phyloP scores from a whole-genome alignment of 768 basidiomycete species.

The Naganishia antarctica region DNA sequence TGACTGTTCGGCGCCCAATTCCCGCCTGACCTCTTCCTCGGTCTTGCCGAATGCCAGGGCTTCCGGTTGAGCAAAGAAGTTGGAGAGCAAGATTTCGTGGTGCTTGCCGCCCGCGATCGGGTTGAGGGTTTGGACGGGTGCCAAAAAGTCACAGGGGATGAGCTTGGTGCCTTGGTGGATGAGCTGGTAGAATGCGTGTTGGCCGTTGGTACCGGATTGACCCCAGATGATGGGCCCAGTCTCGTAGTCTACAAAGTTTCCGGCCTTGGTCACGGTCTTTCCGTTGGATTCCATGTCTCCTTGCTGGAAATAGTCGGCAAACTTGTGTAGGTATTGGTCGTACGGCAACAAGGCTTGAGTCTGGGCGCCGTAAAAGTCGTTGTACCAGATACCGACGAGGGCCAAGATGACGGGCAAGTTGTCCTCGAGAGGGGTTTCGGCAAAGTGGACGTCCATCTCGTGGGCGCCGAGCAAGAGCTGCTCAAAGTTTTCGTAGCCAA shows the following conservation, averaged over 20 bases:
- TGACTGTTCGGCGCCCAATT: slow-evolving; percentile 54
- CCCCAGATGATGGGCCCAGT: slow-evolving; percentile 99
- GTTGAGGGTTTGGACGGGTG: slow-evolving; percentile 55
- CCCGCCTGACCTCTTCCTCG: slow-evolving; percentile 72
- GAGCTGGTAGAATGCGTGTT: slow-evolving; percentile 99
- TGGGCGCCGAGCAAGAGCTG: slow-evolving; percentile 84
- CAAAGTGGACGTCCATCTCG: slow-evolving; percentile 97
- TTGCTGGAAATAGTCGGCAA: slow-evolving; percentile 99
- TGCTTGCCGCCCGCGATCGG: slow-evolving; percentile 79
- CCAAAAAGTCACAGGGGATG: slow-evolving; percentile 49
- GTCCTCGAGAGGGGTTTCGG: slow-evolving; percentile 73
- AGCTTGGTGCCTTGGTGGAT: slow-evolving; percentile 52
- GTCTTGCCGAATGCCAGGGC: slow-evolving; percentile 97
- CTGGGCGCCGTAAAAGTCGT: slow-evolving; percentile 95
- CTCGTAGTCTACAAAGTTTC: slow-evolving; percentile 87
- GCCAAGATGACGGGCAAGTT: slow-evolving; percentile 91
- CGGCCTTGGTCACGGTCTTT: slow-evolving; percentile 90
- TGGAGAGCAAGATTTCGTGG: slow-evolving; percentile 93
- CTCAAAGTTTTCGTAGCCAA: slow-evolving; percentile 92
- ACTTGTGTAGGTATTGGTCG: slow-evolving; percentile 98
- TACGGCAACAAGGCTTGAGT: slow-evolving; percentile 93
- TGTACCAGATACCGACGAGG: slow-evolving; percentile 93
- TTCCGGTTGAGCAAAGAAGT: slow-evolving; percentile 98
- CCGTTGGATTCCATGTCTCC: slow-evolving; percentile 99
- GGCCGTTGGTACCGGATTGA: slow-evolving; percentile 94